These are phyloP conservation scores for Neoarthrinium moseri DNA, from an alignment of 2,329 filamentous ascomycete species.

Conservation along the genomic window DNA sequence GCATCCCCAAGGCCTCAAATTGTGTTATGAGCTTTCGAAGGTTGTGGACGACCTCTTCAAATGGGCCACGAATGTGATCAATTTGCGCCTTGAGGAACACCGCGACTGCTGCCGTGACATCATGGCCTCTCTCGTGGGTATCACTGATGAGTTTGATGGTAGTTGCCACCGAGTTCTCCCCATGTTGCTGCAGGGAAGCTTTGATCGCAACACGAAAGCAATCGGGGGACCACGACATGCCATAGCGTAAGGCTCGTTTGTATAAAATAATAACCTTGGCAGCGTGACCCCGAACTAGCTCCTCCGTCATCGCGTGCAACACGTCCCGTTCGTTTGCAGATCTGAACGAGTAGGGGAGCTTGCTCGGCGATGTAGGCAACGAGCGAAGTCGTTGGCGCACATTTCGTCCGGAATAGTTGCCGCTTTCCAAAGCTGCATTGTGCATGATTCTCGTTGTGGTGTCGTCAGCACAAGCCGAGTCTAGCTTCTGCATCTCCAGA, in stretches of 20 bases:
- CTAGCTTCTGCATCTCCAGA: conserved; percentile 29
- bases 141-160: conserved; percentile 39
- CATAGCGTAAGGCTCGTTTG: conserved; percentile 28
- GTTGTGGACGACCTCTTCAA: conserved; percentile 19
- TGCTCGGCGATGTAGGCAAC: conserved; percentile 19
- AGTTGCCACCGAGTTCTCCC: conserved; percentile 21
- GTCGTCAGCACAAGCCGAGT: conserved; percentile 30
- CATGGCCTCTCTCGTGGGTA: conserved; percentile 37
- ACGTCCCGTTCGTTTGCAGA: conserved; percentile 30
- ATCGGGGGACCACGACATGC: conserved; percentile 35
- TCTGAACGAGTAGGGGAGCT: conserved; percentile 21
- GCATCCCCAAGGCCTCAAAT: conserved; percentile 25
- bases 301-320: conserved; percentile 39
- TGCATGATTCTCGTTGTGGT: conserved; percentile 39
- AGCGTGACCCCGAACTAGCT: conserved; percentile 31
- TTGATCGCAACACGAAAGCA: conserved; percentile 48
- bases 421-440: conserved; percentile 22
- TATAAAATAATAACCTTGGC: conserved; percentile 36
- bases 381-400: conserved; percentile 22
- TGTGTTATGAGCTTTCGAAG: conserved; percentile 23
- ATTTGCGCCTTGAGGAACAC: conserved; percentile 23
- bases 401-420: conserved; percentile 12
- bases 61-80: conserved; percentile 16
- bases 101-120: conserved; percentile 36
- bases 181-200: conserved; percentile 35